Evolutionary conservation across 2,329 filamentous ascomycete species (phyloP), one percentile per base, ranked within the genome.

Genomic region (Talaromyces sp.): DNA sequence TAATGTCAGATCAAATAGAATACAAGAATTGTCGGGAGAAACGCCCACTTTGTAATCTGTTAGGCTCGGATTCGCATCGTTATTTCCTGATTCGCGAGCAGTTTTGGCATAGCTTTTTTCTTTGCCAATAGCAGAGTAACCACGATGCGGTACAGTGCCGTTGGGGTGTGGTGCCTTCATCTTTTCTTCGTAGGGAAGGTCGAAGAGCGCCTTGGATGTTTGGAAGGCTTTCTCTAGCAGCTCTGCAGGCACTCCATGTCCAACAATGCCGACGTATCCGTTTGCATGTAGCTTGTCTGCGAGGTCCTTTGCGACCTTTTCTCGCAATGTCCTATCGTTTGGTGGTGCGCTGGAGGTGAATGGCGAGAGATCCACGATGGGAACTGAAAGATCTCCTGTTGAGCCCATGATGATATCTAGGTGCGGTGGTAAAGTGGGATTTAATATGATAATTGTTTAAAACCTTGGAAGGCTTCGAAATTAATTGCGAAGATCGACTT

Each of bases 91-190:
- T n/a, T 74, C 73, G 9, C 64, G 62, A 4, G 53, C 58, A n/a
- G 76, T 70, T 11, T 73, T 73, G 59, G 76, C 75, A 7, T 75
- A 77, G 5, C 78, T 77, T 61, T 80, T 79, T 64, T 81, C 78
- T 41, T 77, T 61, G 0, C 78, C 78, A 0, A 77, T 77, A 70
- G 76, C 77, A 1, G 77, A 80, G 61, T 81, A 81, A 33, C 79
- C 79, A 31, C 79, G 72, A 63, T 81, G 78, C 1, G 78, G 72
- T 22, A 65, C 69, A 21, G 73, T 73, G 2, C 77, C 77, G 13
- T 71, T 66, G 5, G 77, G 75, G 64, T 78, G 76, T 2, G 75
- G 75, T 2, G 76, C 77, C 43, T 72, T 69, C 71, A 76, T 75
- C 61, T 78, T 78, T 56, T 75, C 68, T 41, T 73, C 71, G 5